phyloP scores from a whole-genome alignment of 2,329 filamentous ascomycete species.

The Ophiosphaerella narmari region DNA sequence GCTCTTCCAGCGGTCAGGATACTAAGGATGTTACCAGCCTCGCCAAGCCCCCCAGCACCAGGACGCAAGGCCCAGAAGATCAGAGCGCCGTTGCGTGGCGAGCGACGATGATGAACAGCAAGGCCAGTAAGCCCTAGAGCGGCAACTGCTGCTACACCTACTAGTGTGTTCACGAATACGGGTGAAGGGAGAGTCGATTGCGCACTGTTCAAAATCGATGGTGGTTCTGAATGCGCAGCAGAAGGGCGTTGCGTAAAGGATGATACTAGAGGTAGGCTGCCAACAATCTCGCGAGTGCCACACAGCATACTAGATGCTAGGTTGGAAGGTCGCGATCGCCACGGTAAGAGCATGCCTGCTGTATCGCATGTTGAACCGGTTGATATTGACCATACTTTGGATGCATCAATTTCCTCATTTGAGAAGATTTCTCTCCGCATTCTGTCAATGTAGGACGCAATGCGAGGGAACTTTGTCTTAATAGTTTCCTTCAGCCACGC shows the following conservation, averaged over 20 bases:
- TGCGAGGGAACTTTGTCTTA: constrained; percentile 51
- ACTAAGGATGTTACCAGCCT: constrained; percentile 39
- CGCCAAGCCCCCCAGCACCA: constrained; percentile 26
- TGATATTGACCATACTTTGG: constrained; percentile 36
- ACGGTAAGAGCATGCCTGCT: constrained; percentile 24
- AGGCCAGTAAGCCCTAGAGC: constrained; percentile 31
- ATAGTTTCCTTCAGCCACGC: constrained; percentile 66
- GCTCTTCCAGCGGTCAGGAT: constrained; percentile 25
- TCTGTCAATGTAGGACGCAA: constrained; percentile 46
- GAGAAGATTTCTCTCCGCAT: constrained; percentile 36
- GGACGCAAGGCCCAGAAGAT: constrained; percentile 43
- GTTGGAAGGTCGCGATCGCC: constrained; percentile 21
- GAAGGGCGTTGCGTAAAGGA: constrained; percentile 13
- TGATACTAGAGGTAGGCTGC: constrained; percentile 30
- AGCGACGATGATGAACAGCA: constrained; percentile 39
- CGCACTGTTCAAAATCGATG: constrained; percentile 8
- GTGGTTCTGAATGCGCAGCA: constrained; percentile 11
- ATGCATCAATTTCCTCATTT: constrained; percentile 23
- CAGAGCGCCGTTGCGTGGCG: constrained; percentile 37
- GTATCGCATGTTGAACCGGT: constrained; percentile 8
- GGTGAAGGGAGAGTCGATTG: constrained; percentile 36
- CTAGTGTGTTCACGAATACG: constrained; percentile 28
- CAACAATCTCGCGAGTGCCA: constrained; percentile 26
- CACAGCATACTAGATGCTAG: constrained; percentile 13
- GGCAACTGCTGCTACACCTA: constrained; percentile 24